A percentile compares a stretch with the other conserved stretches of the same genome.
These are phyloP conservation scores for Phytopythium kandeliae DNA, from an alignment of 352 stramenopile genomes.

Conservation along the genomic window DNA sequence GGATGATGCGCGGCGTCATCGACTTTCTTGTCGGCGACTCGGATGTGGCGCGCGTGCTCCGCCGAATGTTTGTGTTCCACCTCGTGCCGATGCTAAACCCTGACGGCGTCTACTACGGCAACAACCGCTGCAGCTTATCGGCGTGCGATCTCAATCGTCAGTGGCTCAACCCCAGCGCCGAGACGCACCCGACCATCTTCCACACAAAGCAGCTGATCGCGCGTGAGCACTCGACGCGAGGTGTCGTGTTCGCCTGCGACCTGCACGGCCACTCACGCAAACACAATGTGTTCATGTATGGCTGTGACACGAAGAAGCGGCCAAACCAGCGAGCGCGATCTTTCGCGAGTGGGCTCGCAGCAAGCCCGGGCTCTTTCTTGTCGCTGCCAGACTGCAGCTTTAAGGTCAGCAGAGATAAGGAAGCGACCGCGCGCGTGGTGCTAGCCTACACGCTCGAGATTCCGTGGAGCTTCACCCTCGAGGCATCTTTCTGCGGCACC, in stretches of 20 bases:
- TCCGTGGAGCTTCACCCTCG: constrained; percentile 77
- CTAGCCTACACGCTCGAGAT: constrained; percentile 75
- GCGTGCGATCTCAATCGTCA: constrained; percentile 86
- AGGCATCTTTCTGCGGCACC: constrained; percentile 84
- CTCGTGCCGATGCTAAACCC: constrained; percentile 94
- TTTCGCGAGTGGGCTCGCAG: constrained; percentile 47
- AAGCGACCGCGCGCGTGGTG: constrained; percentile 79
- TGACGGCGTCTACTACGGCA: constrained; percentile 91
- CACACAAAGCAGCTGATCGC: constrained; percentile 79
- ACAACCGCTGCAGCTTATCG: constrained; percentile 86
- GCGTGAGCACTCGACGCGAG: constrained; percentile 37
- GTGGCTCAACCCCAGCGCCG: constrained; percentile 69
- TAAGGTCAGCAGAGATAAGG: constrained; percentile 75
- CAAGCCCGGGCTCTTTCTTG: constrained; percentile 23
- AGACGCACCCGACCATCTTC: constrained; percentile 86
- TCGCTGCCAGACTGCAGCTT: constrained; percentile 73
- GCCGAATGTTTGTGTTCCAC: constrained; percentile 88
- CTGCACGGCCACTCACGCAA: constrained; percentile 92
- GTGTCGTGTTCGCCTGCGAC: constrained; percentile 85
- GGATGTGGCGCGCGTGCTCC: constrained; percentile 55
- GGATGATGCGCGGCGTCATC: constrained; percentile 92
- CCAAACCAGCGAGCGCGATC: constrained; percentile 61
- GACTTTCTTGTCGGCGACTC: constrained; percentile 83
- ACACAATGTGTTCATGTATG: constrained; percentile 95
- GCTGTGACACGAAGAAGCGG: constrained; percentile 88